Percentiles rank a stretch among this genome's conserved stretches.
Conservation (phyloP, 2,329 filamentous ascomycete genomes). For the Stachybotrys echinatus region DNA sequence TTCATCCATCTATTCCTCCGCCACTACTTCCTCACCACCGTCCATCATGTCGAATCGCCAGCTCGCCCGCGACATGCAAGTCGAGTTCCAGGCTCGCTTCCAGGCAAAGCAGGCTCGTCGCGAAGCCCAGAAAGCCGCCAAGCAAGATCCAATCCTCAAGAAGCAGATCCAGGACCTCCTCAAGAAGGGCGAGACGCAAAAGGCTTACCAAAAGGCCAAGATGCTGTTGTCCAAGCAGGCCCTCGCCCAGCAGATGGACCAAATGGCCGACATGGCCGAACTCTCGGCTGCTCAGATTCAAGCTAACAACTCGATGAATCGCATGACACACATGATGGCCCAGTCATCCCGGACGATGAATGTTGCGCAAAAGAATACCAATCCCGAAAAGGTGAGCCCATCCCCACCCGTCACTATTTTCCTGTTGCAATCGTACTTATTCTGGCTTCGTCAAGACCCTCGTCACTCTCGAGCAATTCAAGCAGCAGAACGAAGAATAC, state of each 20-base stretch:
- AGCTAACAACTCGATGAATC: constrained; percentile 61
- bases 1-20: background rate
- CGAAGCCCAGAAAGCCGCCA: constrained; percentile 55
- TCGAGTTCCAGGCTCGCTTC: constrained; percentile 59
- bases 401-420: background rate
- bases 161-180: constrained; percentile 60
- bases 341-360: constrained; percentile 55
- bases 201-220: constrained; percentile 59
- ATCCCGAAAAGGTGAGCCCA: constrained; percentile 46
- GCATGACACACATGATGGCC: constrained; percentile 60
- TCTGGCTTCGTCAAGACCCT: constrained; percentile 37
- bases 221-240: constrained; percentile 58
- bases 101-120: constrained; percentile 58
- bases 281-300: constrained; percentile 56
- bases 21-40: background rate
- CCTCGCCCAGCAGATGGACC: constrained; percentile 58
- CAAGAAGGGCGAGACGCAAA: constrained; percentile 58
- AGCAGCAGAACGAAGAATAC: constrained; percentile 58
- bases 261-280: constrained; percentile 60
- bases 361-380: constrained; percentile 52
- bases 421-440: constrained; percentile 3
- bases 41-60: constrained; percentile 53
- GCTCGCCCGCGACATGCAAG: constrained; percentile 54
- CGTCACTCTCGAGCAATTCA: constrained; percentile 55
- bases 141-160: constrained; percentile 55